Evolutionary conservation across 176 grass and related monocot genomes (phyloP), one percentile per base, ranked within the genome.

Genomic region (Aegilops sharonensis): DNA sequence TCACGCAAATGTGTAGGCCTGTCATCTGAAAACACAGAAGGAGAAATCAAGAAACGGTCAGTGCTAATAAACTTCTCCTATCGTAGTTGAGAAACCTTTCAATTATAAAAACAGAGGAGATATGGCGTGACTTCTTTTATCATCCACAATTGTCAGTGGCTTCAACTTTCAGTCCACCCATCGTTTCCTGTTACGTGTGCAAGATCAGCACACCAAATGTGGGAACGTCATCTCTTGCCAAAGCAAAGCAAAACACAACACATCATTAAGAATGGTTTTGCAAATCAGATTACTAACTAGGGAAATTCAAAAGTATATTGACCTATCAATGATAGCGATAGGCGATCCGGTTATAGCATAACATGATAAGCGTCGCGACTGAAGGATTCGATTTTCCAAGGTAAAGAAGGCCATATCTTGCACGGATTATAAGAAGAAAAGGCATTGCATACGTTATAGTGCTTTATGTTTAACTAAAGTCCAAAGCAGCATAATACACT

Each of bases 91-190:
- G 2, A 23, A 82, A 63, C 23, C 86, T 91, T 91, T 81, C 40
- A 12, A 31, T 79, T 85, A 88, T 85, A 78, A 69, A 88, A 87
- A 77, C 63, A 63, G 20, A 64, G 50, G 75, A 85, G 63, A 81
- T 71, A 88, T 75, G 81, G 34, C 36, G 47, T 80, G 75, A 32
- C 62, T 54, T 47, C 70, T 71, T 84, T 90, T 91, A 66, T 69
- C 63, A 88, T 85, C 70, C 81, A 85, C 85, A 91, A 77, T 21
- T 74, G 34, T 40, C 73, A 90, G 85, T 91, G 81, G 47, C 60
- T 76, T 88, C 62, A 81, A 18, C 85, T 85, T 88, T 85, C 14
- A 54, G 56, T 85, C 54, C 63, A 81, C 62, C 69, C 50, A 77
- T 88, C 48, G 80, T 77, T 39, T 30, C 59, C 39, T 63, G 47